Percentiles rank a stretch among this genome's conserved stretches.
Conservation (phyloP, 768 basidiomycete species). For the Inosperma sp. region DNA sequence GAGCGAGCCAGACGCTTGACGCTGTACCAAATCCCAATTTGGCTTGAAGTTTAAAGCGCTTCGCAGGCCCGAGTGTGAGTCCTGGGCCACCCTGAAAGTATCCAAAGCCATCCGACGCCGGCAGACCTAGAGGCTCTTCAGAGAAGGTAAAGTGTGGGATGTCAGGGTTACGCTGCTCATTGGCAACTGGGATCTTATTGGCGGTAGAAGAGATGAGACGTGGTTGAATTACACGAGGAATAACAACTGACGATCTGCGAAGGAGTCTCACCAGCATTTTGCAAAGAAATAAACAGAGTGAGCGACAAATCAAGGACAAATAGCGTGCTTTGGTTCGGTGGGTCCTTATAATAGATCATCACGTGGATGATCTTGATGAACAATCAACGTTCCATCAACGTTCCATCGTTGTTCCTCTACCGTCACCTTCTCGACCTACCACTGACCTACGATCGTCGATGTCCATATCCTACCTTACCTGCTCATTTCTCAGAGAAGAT, state of each 20-base stretch:
- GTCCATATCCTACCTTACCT: no score
- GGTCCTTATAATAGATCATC: no score
- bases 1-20: constrained; percentile 25
- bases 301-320: no score
- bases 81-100: constrained; percentile 21
- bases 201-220: neutral
- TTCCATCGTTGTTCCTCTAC: no score
- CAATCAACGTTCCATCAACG: no score
- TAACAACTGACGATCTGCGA: neutral
- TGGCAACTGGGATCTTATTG: neutral
- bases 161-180: neutral
- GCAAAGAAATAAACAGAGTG: no score
- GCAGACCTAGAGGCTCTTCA: constrained; percentile 21
- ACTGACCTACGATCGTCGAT: no score
- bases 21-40: constrained; percentile 24
- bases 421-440: no score
- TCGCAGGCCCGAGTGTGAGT: constrained; percentile 15
- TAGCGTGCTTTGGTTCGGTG: no score
- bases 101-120: constrained; percentile 17
- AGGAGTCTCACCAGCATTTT: neutral
- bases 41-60: constrained; percentile 17
- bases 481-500: neutral
- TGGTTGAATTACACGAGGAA: neutral
- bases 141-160: constrained; percentile 2
- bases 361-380: no score